Base-by-base conservation (phyloP, 305 asterid genomes). In the Stenogyne calaminthoides region DNA sequence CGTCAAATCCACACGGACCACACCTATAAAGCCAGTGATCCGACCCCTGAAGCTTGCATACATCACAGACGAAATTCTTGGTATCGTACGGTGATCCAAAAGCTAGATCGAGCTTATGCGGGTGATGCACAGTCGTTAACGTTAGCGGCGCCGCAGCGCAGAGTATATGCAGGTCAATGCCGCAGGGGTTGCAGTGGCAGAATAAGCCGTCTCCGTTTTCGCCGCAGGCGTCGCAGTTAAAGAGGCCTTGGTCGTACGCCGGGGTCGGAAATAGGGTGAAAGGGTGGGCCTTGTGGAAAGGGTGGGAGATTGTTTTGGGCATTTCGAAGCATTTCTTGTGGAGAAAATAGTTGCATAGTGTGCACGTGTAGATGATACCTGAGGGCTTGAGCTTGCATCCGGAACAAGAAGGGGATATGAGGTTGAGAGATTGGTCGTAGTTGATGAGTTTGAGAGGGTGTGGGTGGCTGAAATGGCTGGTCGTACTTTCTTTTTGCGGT, bases 21-120 rank as follows among this genome's bases (percentile, higher is more conserved):
- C 96, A 88, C 46, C 88, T 73, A 56, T 90, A 88, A 9, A 90
- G 81, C 96, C 96, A 90, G 70, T 70, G 70, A 56, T 79, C 68
- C 0, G 78, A 76, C 0, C 88, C 88, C 12, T 2, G 34, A n/a
- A 7, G 49, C 52, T 54, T 51, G 76, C 96, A 90, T 7, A 88
- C 19, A 27, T 87, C 86, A 40, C 96, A 90, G 15, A 34, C 61
- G 60, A 88, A 88, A 0, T 49, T 72, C 52, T 80, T 76, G 3
- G 36, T 40, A 0, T 59, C 74, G 47, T 90, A 88, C 7, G 95
- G 91, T 7, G 81, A 73, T 3, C 65, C 79, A 27, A 87, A 87
- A 4, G 76, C 64, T 5, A 88, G 89, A 1, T 39, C 49, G 36
- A 90, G 91, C 40, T 68, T 74, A 54, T 90, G 94, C 0, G 19